Evolutionary conservation across 176 grass and related monocot genomes (phyloP).

Genomic region (Saccharum spontaneum): DNA sequence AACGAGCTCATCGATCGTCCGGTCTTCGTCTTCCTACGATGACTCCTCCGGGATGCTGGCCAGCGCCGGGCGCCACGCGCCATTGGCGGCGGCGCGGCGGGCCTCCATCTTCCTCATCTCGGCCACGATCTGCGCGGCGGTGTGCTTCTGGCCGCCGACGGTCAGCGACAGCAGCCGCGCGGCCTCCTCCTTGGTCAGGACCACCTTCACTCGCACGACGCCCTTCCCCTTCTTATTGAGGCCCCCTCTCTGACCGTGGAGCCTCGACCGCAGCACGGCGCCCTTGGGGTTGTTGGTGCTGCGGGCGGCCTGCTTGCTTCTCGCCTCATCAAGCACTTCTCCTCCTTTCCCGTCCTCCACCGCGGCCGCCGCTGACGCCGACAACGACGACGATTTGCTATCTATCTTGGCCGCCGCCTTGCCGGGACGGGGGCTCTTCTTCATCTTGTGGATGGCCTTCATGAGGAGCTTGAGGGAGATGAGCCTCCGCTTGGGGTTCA

Average conservation of each 20-base stretch:
- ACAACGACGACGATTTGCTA: neutral
- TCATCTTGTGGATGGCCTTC: constrained; percentile 49
- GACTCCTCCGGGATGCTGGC: constrained; percentile 78
- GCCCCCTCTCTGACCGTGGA: neutral
- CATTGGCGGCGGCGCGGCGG: constrained; percentile 24
- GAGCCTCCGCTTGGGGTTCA: constrained; percentile 39
- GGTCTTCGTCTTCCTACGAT: neutral
- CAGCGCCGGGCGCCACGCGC: constrained; percentile 61
- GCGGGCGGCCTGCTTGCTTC: neutral
- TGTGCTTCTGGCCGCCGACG: constrained; percentile 47
- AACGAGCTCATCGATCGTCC: neutral
- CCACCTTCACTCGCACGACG: constrained; percentile 69
- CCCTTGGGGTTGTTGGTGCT: constrained; percentile 17
- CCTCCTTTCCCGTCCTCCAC: neutral
- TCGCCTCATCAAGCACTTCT: neutral
- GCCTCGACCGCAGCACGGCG: constrained; percentile 4
- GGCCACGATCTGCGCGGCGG: constrained; percentile 57
- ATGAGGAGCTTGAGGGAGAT: constrained; percentile 46
- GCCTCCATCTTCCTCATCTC: constrained; percentile 69
- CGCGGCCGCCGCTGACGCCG: fast-evolving
- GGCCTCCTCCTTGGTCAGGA: constrained; percentile 80
- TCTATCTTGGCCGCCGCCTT: neutral
- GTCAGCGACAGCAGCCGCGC: constrained; percentile 66
- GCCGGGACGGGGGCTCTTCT: neutral
- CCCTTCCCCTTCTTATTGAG: constrained; percentile 2